A percentile compares a stretch with the other conserved stretches of the same genome.
These are phyloP conservation scores for Arachis stenosperma DNA, from an alignment of 306 rosid species.

Conservation along the genomic window DNA sequence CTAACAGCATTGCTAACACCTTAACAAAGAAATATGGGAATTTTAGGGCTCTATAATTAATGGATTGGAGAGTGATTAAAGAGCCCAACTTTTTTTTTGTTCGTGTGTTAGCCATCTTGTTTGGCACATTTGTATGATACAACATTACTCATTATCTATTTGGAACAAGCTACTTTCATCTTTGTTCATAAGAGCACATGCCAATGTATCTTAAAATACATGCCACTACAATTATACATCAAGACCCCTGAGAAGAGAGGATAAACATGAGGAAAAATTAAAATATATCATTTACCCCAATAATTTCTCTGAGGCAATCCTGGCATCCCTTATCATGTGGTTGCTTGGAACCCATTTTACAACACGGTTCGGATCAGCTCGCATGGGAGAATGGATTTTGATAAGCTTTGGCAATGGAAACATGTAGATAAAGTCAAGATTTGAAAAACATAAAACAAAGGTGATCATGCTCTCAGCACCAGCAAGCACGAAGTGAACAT, in stretches of 20 bases:
- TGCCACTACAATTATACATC: too few relatives aligned
- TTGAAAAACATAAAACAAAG: constrained; percentile 23
- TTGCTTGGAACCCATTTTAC: constrained; percentile 82
- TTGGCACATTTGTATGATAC: too few relatives aligned
- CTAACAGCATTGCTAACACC: too few relatives aligned
- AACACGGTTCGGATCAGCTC: constrained; percentile 85
- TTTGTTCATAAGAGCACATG: too few relatives aligned
- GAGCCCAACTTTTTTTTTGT: too few relatives aligned
- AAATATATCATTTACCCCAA: constrained; percentile 52
- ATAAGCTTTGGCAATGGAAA: constrained; percentile 66
- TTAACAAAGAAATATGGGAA: too few relatives aligned
- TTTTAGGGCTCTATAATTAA: too few relatives aligned
- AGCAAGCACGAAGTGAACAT: constrained; percentile 4
- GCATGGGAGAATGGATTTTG: constrained; percentile 96
- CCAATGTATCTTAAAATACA: too few relatives aligned
- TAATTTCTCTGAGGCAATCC: constrained; percentile 84
- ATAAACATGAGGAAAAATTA: background rate
- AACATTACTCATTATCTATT: too few relatives aligned
- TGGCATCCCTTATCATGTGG: constrained; percentile 59
- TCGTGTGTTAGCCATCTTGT: too few relatives aligned
- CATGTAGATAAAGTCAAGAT: constrained; percentile 31
- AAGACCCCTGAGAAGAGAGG: background rate
- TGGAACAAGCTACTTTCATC: too few relatives aligned
- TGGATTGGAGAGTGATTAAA: too few relatives aligned
- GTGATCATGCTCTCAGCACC: constrained; percentile 13